Base-by-base conservation (phyloP, 495 filamentous ascomycete genomes). In the Astrocystis sublimbata region DNA sequence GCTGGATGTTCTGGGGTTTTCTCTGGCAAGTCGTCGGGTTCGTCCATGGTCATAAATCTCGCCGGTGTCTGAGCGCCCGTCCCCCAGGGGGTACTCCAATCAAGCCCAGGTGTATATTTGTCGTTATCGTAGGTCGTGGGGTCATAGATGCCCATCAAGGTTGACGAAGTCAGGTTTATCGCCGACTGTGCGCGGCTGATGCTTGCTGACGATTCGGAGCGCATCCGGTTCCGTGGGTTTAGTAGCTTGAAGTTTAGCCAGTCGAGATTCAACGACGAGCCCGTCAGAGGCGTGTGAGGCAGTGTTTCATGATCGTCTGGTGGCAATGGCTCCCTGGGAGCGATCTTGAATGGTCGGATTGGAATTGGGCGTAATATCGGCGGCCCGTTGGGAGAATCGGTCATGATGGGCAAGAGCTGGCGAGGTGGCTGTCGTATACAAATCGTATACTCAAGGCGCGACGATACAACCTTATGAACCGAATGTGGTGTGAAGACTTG, bases 131-230 rank as follows among this genome's bases (percentile, higher is more conserved):
- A 60, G 80, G 79, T 84, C 3, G 84, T 85, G 13, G 88, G 90
- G 10, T 85, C 83, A 77, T 94, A 98, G 71, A 98, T 98, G 45
- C 94, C 94, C 65, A 87, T 89, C 0, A 98, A 85, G 1, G 94
- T 97, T 2, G 90, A 91, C 13, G 89, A 87, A 28, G 92, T 97
- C 53, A 98, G 83, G 71, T 97, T 96, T 67, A 93, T 82, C 28
- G 91, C 81, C 3, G 92, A 96, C 52, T 86, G 85, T 30, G 88
- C 88, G 55, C 89, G 85, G 70, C 81, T 86, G 42, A 82, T 64
- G 23, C 50, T 62, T 23, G 76, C 65, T 35, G 65, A 61, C 58
- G 69, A 69, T 24, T 67, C 69, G 46, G 64, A 41, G 52, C 64
- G 59, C 54, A 43, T 42, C n/a, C 64, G 66, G 24, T 66, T 63